Evolutionary conservation across 352 stramenopile species (phyloP), one percentile per base, ranked within the genome.

Genomic region (Pythium brassicae): DNA sequence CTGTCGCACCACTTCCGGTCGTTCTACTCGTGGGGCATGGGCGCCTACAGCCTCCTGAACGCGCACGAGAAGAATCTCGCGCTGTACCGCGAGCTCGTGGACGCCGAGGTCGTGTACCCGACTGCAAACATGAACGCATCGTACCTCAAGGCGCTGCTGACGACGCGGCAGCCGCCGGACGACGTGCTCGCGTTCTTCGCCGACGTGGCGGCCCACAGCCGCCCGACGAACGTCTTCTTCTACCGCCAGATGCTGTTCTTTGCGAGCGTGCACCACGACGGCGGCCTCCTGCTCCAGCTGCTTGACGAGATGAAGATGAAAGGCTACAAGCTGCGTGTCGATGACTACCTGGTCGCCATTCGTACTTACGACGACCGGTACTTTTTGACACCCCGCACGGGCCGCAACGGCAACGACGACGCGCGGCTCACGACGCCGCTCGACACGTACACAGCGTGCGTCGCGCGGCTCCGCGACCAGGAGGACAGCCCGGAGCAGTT

Each of bases 251-350:
- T 89, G 53, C 59, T 87, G 44, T 76, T 77, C 59, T 66, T 69
- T 53, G 55, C 69, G n/a, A 70, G 57, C 27, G 49, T 57, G 20
- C 72, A 60, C 5, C 60, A 62, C 17, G 66, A 76, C 47, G 47
- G 63, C 19, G 54, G 69, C 22, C 55, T 79, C 40, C 48, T 81
- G 54, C 42, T 63, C 20, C 53, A 66, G 35, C 47, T 85, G 26
- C 25, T 89, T 20, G 63, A 83, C 39, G 76, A 85, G 40, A 87
- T 87, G 76, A 80, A 81, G 51, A 52, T 87, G 42, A 87, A 89
- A 42, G 76, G 79, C 12, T 87, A 78, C 57, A 83, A 82, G 46
- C 43, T 87, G 43, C 76, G 79, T 47, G 54, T 57, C 2, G 62
- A 68, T 0, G 76, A 87, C 57, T 87, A 86, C 57, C 37, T 79